phyloP scores from a whole-genome alignment of 78 protist species.

The Neovahlkampfia damariscottae region DNA sequence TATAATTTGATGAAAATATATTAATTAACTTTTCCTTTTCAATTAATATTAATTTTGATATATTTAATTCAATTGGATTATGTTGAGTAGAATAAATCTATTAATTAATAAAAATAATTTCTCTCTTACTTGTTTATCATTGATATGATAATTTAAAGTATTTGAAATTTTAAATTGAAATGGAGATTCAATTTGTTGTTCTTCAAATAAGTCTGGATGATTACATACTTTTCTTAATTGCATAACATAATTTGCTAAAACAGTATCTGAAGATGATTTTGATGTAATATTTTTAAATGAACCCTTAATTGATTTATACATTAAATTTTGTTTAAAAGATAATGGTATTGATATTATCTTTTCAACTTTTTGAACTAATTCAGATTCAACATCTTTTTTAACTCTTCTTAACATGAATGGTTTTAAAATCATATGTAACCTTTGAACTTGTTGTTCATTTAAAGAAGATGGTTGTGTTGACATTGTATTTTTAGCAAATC shows the following conservation, averaged over 20 bases:
- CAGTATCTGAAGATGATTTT: constrained; percentile 59
- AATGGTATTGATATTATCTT: constrained; percentile 46
- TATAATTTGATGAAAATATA: too few species aligned
- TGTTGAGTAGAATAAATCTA: too few species aligned
- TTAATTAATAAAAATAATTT: too few species aligned
- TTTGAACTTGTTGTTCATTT: neutral
- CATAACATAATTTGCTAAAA: constrained; percentile 93
- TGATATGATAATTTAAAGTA: too few species aligned
- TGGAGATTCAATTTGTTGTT: constrained; percentile 36
- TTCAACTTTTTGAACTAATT: constrained; percentile 74
- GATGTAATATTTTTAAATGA: constrained; percentile 34
- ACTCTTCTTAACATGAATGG: constrained; percentile 90
- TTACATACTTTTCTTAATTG: constrained; percentile 85
- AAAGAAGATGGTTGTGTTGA: neutral
- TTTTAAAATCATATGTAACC: constrained; percentile 80
- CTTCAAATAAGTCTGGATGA: constrained; percentile 78
- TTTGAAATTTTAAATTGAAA: constrained; percentile 28
- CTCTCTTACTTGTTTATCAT: too few species aligned
- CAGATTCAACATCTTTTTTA: constrained; percentile 80
- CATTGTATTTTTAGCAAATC: constrained; percentile 23
- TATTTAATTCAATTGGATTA: too few species aligned
- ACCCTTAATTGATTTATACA: constrained; percentile 55
- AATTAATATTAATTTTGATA: too few species aligned
- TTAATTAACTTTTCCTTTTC: too few species aligned
- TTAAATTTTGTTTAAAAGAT: constrained; percentile 53